phyloP scores from a whole-genome alignment of 805 yeast species.

The Saccharomycopsis sp. region DNA sequence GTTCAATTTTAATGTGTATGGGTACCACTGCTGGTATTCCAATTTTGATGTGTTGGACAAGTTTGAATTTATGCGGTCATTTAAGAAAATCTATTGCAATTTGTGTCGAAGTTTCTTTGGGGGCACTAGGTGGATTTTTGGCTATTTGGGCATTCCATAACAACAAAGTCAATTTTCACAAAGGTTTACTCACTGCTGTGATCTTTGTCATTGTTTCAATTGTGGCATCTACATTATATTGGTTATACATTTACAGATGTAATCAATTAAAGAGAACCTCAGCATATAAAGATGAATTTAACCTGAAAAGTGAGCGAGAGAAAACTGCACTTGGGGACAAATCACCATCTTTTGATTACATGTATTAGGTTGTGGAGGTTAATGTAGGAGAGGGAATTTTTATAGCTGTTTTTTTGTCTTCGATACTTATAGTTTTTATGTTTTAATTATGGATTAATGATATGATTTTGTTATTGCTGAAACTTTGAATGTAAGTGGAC shows the following conservation, averaged over 20 bases:
- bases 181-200: not conserved
- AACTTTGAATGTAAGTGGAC: too few relatives aligned
- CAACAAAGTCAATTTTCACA: not conserved
- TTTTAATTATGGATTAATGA: too few relatives aligned
- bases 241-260: not conserved
- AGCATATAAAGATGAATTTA: conserved; percentile 7
- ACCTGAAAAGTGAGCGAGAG: not conserved
- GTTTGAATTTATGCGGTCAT: conserved; percentile 51
- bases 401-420: too few relatives aligned
- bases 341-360: conserved; percentile 7
- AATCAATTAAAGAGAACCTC: conserved; percentile 24
- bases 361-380: conserved; percentile 4
- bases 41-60: conserved; percentile 36
- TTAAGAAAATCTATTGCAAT: conserved; percentile 49
- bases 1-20: not conserved
- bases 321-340: conserved; percentile 8
- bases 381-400: too few relatives aligned
- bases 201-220: not conserved
- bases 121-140: conserved; percentile 64
- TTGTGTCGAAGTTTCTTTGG: conserved; percentile 60
- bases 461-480: too few relatives aligned
- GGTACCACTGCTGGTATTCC: not conserved
- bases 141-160: conserved; percentile 43
- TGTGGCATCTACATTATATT: not conserved
- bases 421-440: too few relatives aligned